Conservation (phyloP, 2,329 filamentous ascomycete genomes). For the Chrysoporthe puriensis region DNA sequence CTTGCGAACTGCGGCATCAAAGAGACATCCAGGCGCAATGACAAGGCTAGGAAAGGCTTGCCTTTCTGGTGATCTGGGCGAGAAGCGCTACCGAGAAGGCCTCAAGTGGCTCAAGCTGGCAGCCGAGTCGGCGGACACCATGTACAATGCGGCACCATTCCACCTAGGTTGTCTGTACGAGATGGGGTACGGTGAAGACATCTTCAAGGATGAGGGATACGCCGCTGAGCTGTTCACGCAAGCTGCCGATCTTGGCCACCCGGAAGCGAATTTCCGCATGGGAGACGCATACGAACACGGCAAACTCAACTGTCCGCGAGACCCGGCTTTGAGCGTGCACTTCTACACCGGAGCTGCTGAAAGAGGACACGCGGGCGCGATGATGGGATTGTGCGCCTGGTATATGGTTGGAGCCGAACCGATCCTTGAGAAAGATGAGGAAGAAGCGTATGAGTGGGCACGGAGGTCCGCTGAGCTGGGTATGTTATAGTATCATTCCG, state of each 20-base stretch:
- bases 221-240: constrained; percentile 94
- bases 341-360: constrained; percentile 96
- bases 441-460: constrained; percentile 96
- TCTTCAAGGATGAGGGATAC: constrained; percentile 89
- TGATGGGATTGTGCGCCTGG: constrained; percentile 99
- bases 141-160: constrained; percentile 93
- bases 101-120: constrained; percentile 97
- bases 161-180: constrained; percentile 89
- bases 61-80: constrained; percentile 84
- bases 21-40: constrained; percentile 94
- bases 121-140: constrained; percentile 82
- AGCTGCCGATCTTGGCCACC: constrained; percentile 87
- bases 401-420: constrained; percentile 95
- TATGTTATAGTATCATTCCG: constrained; percentile 49
- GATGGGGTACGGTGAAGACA: constrained; percentile 89
- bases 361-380: constrained; percentile 78
- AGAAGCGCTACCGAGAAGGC: constrained; percentile 85
- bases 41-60: constrained; percentile 90
- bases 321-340: constrained; percentile 92
- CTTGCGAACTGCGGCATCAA: constrained; percentile 85
- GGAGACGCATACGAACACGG: constrained; percentile 98
- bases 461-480: constrained; percentile 82
- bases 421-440: constrained; percentile 90
- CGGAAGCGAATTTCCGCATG: constrained; percentile 83
- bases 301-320: constrained; percentile 80